phyloP scores from a whole-genome alignment of 2,329 filamentous ascomycete genomes.

The Colletotrichum kahawae region DNA sequence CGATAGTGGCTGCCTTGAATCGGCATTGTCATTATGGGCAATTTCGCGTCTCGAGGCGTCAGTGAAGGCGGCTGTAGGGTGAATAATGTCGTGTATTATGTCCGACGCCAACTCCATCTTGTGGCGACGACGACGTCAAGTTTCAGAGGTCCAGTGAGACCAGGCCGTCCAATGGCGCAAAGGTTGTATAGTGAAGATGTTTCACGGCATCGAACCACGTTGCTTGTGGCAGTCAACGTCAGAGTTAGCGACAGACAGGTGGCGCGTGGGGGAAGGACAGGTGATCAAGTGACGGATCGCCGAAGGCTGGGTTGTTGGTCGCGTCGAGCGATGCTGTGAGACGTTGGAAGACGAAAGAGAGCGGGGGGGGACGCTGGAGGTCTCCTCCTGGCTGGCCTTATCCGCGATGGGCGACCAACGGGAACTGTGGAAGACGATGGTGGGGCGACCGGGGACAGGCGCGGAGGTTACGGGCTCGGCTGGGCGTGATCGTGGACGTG shows the following conservation, averaged over 20 bases:
- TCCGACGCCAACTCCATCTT: constrained; percentile 59
- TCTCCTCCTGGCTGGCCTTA: not conserved
- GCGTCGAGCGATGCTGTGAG: not conserved
- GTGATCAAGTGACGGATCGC: not conserved
- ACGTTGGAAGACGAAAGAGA: not conserved
- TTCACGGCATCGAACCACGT: constrained; percentile 4
- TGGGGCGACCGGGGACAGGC: not conserved
- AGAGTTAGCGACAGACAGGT: not conserved
- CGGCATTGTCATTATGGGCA: not conserved
- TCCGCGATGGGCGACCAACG: not conserved
- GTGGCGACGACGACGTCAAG: not conserved
- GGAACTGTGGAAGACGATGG: not conserved
- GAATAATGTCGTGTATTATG: constrained; percentile 60
- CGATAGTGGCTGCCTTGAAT: not conserved
- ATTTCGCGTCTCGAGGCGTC: not conserved
- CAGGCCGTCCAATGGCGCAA: not conserved
- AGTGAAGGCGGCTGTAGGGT: constrained; percentile 60
- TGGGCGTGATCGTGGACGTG: not conserved
- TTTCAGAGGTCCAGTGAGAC: constrained; percentile 13
- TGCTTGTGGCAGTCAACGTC: not conserved
- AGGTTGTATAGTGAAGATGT: constrained; percentile 1
- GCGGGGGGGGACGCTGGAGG: not conserved
- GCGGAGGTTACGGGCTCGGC: not conserved
- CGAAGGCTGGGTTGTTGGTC: not conserved
- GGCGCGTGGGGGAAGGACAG: not conserved